Percentiles rank a stretch among this genome's conserved stretches.
Conservation (phyloP, 1,284 basidiomycete genomes). For the Sporisorium sorghi region DNA sequence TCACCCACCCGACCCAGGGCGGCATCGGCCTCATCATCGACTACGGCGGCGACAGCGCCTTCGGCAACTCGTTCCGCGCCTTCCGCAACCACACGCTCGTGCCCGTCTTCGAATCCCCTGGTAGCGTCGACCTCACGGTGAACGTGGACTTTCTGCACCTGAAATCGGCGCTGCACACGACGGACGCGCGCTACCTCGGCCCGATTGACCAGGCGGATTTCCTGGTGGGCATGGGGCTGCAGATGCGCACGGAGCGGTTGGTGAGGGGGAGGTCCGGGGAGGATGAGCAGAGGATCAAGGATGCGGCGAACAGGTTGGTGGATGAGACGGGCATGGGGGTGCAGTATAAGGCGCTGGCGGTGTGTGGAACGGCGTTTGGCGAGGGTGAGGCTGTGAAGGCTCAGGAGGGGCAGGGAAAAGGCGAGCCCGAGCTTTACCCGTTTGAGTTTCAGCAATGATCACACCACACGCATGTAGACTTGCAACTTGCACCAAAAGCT, state of each 20-base stretch:
- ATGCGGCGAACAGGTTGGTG: conserved; percentile 73
- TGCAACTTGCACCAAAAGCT: background rate
- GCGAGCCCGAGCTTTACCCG: conserved; percentile 24
- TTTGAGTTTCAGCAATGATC: conserved; percentile 37
- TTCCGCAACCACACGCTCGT: conserved; percentile 89
- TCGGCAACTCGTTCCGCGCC: conserved; percentile 85
- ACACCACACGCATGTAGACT: background rate
- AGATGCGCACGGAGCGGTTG: conserved; percentile 75
- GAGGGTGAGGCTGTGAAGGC: background rate
- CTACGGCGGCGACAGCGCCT: conserved; percentile 83
- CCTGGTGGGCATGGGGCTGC: conserved; percentile 75
- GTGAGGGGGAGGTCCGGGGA: conserved; percentile 72
- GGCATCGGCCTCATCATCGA: conserved; percentile 89
- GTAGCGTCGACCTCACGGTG: conserved; percentile 88
- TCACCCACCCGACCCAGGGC: conserved; percentile 69
- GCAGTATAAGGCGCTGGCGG: conserved; percentile 74
- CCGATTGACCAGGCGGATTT: conserved; percentile 79
- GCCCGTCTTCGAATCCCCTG: conserved; percentile 85
- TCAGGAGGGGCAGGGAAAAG: background rate
- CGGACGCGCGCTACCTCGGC: conserved; percentile 72
- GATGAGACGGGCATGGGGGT: conserved; percentile 74
- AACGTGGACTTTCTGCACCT: conserved; percentile 96
- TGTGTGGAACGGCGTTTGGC: conserved; percentile 38
- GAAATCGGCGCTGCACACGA: conserved; percentile 76
- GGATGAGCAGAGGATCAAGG: conserved; percentile 72